Evolutionary conservation across 192 early-diverging fungal genomes (phyloP).

Genomic region (Coemansia aciculifera): DNA sequence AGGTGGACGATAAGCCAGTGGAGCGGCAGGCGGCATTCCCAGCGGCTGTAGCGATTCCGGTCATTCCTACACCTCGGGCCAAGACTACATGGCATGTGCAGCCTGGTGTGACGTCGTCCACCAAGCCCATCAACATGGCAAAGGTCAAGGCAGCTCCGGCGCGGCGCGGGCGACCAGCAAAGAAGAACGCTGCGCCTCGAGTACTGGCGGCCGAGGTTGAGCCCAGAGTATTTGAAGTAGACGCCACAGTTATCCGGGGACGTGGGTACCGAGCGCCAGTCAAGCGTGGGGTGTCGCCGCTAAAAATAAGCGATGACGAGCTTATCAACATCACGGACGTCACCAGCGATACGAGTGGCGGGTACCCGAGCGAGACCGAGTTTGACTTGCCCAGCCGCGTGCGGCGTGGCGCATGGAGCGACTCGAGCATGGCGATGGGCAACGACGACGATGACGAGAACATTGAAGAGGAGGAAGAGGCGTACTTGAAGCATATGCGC

Average conservation of each 20-base stretch:
- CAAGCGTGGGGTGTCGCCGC: conserved; percentile 15
- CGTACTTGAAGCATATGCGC: conserved; percentile 30
- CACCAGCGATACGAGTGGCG: conserved; percentile 41
- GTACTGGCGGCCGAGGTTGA: conserved; percentile 1
- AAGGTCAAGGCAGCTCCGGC: conserved; percentile 11
- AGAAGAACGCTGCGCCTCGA: conserved; percentile 1
- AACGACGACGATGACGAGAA: conserved; percentile 34
- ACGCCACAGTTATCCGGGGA: conserved; percentile 29
- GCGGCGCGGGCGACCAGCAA: conserved; percentile 1
- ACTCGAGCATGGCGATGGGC: conserved; percentile 20
- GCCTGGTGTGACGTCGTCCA: conserved; percentile 8
- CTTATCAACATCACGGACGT: conserved; percentile 55
- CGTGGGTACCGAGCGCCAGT: conserved; percentile 2
- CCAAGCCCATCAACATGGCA: conserved; percentile 12
- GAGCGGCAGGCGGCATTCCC: conserved; percentile 1
- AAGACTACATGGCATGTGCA: conserved; percentile 8
- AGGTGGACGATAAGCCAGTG: conserved; percentile 1
- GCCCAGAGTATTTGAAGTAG: conserved; percentile 22
- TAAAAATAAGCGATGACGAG: conserved; percentile 22
- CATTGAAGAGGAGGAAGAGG: conserved; percentile 40
- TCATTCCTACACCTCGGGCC: neutral
- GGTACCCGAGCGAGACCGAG: conserved; percentile 43
- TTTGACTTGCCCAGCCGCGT: conserved; percentile 28
- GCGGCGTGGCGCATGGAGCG: conserved; percentile 14
- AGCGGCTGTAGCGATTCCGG: neutral